Conservation (phyloP, 2,329 filamentous ascomycete genomes). For the Fusarium begoniae region DNA sequence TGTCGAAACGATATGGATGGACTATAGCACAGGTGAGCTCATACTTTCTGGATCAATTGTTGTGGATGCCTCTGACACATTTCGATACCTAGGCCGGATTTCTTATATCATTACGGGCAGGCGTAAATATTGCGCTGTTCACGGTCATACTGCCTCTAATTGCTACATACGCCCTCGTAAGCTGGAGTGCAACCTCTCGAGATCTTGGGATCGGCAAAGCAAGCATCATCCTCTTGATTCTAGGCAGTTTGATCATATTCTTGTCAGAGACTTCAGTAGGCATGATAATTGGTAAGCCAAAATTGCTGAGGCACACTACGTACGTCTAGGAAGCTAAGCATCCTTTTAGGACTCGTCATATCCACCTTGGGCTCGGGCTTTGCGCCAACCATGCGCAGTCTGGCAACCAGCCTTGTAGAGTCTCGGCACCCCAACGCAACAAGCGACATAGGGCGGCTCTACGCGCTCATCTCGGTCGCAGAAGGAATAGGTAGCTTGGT, state of each 20-base stretch:
- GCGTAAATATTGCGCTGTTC: background rate
- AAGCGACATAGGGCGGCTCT: background rate
- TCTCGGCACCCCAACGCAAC: background rate
- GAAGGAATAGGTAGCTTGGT: background rate
- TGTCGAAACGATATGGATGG: constrained; percentile 2
- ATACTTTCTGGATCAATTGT: background rate
- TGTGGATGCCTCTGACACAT: background rate
- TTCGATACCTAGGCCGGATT: background rate
- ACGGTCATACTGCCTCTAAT: background rate
- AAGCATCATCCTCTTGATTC: background rate
- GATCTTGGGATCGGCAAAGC: background rate
- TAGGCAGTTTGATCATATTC: background rate
- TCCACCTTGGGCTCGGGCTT: constrained; percentile 2
- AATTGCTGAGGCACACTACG: rapidly evolving
- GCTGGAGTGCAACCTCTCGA: background rate
- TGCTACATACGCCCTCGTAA: background rate
- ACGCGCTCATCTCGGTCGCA: background rate
- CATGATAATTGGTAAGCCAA: background rate
- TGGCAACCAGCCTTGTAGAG: background rate
- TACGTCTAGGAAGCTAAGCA: background rate
- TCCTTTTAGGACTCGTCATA: background rate
- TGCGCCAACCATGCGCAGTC: background rate
- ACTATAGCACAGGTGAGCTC: background rate
- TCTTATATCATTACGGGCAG: background rate
- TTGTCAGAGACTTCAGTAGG: background rate